phyloP scores from a whole-genome alignment of 768 basidiomycete species.

The Auriscalpium vulgare region DNA sequence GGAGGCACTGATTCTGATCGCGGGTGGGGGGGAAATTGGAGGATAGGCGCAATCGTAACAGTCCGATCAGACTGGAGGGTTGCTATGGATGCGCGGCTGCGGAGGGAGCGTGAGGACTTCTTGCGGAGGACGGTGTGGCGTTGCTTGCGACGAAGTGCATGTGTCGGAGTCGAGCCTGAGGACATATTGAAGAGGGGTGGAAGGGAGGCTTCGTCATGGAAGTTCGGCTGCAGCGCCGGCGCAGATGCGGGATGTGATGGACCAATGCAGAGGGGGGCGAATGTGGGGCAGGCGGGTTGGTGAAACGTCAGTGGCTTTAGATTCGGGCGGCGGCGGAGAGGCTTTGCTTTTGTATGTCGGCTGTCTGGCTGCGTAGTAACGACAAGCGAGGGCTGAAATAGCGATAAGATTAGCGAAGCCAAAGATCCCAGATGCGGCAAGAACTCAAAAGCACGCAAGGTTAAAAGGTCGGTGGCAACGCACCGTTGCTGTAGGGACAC shows the following conservation, averaged over 20 bases:
- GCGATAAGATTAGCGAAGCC: too few relatives aligned
- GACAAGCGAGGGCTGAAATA: too few relatives aligned
- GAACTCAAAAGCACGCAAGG: too few relatives aligned
- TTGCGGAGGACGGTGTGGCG: not conserved
- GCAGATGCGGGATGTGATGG: not conserved
- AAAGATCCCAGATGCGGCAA: too few relatives aligned
- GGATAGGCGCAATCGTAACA: too few relatives aligned
- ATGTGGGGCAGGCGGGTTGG: not conserved
- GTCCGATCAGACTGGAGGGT: not conserved
- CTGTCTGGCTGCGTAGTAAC: too few relatives aligned
- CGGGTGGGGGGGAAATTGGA: too few relatives aligned
- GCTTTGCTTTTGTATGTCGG: not conserved
- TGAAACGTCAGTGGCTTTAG: not conserved
- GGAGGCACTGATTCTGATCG: too few relatives aligned
- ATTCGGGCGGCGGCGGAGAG: not conserved
- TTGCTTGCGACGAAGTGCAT: not conserved
- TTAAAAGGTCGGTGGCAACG: not conserved
- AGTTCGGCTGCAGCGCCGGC: not conserved
- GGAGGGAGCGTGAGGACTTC: not conserved
- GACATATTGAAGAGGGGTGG: not conserved
- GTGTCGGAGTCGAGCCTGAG: not conserved
- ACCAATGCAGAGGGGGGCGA: not conserved
- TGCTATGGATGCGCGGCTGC: not conserved
- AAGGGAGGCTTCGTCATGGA: not conserved
- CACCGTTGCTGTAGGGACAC: not conserved